Evolutionary conservation across 352 stramenopile genomes (phyloP), one percentile per base, ranked within the genome.

Genomic region (Globisporangium sylvaticum): DNA sequence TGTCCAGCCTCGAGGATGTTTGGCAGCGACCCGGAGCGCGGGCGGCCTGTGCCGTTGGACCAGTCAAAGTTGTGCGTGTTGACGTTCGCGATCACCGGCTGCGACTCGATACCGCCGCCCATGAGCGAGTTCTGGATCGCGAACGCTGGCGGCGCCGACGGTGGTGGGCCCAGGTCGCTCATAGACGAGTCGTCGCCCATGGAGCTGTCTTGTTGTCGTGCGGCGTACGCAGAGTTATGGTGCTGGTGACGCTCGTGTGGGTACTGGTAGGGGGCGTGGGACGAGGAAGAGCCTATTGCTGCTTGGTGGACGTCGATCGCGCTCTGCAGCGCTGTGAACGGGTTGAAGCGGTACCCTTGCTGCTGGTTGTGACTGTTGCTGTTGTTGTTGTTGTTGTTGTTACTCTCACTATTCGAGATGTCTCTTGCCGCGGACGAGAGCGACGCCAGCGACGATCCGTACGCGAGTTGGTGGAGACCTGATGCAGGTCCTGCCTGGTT

Each of bases 61-160:
- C 87, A 95, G 74, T 93, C 84, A 63, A 95, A 95, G 59, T 90
- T 91, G 63, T 83, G 76, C 29, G 83, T 91, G 67, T 91, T 92
- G 66, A 95, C 86, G 56, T 79, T 85, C n/a, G 84, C 63, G 32
- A 83, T 85, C 31, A 79, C 72, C n/a, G 82, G 83, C 58, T 90
- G 83, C 34, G 82, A 62, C 57, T 95, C 87, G 31, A 95, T 95
- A 53, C 87, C 84, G 37, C 87, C 87, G 62, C 87, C 87, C 70
- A 93, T 90, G 32, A 95, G 84, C 34, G 87, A 95, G 65, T 95
- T 87, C 67, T 89, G 76, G 54, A 93, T 79, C 7, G 67, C 74
- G 39, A 95, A 88, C 9, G 75, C 73, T 32, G 87, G 87, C 0
- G 84, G 80, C 0, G 74, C 82, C 37, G 61, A 75, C 3, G 87